Base-by-base conservation (phyloP, 2,329 filamentous ascomycete genomes). In the Penicillium corylophilum region DNA sequence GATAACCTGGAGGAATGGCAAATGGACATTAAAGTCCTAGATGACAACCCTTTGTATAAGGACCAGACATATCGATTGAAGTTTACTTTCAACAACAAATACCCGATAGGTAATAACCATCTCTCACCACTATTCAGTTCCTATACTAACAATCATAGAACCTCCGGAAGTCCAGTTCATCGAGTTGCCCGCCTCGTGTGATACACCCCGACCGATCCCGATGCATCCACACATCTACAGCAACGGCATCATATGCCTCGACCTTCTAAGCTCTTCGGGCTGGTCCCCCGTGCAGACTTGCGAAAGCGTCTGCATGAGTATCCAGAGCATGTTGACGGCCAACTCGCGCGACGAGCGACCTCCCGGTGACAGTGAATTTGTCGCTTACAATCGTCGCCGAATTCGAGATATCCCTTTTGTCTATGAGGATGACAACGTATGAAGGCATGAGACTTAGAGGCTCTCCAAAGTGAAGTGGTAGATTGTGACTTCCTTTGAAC, bases 241-340 rank as follows among this genome's bases (percentile, higher is more conserved):
- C 63, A 99, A 99, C 73, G 94, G 94, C 63, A 96, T 97, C 71
- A 99, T 99, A 69, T 99, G 94, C 67, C 87, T 99, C 44, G 94
- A 99, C 64, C 82, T 99, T 1, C 84, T 99, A 8, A 90, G 90
- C 46, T 79, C 82, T 9, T 86, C 90, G 57, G 94, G 94, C 50
- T 99, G 94, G 94, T 94, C 88, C 43, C 94, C 94, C 0, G 93
- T 99, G 0, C 94, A 99, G 70, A 96, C 93, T 53, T 94, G 96
- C 8, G 93, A 97, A 77, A 95, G 89, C 66, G 86, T 99, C 23
- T 96, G 91, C 77, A 94, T 99, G 83, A 95, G 90, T 72, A 82
- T 99, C 48, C 94, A 99, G 75, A 96, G 90, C 76, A 99, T 99
- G 94, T 75, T 99, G 67, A 96, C 94, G 1, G 91, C 93, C 55